These are phyloP conservation scores for Trichoderma virens DNA, from an alignment of 495 filamentous ascomycete genomes.

Conservation along the genomic window DNA sequence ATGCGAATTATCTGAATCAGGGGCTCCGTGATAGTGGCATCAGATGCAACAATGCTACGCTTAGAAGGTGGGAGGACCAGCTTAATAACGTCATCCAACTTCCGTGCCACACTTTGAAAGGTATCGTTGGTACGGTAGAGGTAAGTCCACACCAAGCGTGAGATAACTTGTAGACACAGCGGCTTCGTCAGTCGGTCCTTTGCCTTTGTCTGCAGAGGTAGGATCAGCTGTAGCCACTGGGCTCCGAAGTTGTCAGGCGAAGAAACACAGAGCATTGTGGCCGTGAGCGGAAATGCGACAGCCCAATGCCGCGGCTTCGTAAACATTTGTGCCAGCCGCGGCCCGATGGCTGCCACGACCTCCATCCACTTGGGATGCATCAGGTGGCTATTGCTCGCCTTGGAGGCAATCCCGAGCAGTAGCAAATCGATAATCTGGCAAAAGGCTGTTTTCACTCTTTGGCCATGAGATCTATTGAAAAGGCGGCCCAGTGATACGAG, in stretches of 20 bases:
- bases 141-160: constrained; percentile 93
- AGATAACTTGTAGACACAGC: constrained; percentile 80
- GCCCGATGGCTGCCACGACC: constrained; percentile 67
- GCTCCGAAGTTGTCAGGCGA: constrained; percentile 70
- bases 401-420: constrained; percentile 78
- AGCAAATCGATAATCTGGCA: constrained; percentile 84
- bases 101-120: constrained; percentile 58
- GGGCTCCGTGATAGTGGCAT: constrained; percentile 75
- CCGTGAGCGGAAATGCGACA: constrained; percentile 76
- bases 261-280: constrained; percentile 79
- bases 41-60: constrained; percentile 68
- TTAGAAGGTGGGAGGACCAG: constrained; percentile 72
- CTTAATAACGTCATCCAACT: constrained; percentile 79
- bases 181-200: constrained; percentile 76
- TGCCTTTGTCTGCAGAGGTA: constrained; percentile 64
- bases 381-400: constrained; percentile 61
- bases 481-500: constrained; percentile 71
- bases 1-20: constrained; percentile 89
- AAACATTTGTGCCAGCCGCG: constrained; percentile 71
- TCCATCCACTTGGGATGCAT: constrained; percentile 76
- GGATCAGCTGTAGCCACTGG: constrained; percentile 78
- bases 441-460: constrained; percentile 84
- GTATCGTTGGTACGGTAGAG: constrained; percentile 72
- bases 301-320: constrained; percentile 87
- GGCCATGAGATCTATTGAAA: constrained; percentile 77